Evolutionary conservation across 106 monocot species (phyloP), one percentile per base, ranked within the genome.

Genomic region (Alisma plantagoaquatica): DNA sequence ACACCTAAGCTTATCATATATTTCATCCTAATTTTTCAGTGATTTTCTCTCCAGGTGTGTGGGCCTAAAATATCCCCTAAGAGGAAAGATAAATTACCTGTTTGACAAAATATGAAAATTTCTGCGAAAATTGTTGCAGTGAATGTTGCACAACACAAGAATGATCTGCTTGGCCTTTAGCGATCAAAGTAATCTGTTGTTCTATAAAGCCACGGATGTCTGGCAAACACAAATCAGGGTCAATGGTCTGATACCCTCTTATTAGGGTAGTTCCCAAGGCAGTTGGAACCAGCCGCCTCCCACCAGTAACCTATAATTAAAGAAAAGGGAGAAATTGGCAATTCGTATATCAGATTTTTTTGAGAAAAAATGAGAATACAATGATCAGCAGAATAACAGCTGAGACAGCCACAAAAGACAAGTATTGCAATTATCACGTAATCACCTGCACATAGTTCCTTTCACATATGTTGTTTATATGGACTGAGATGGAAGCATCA

Each of bases 181-280:
- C 81, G 67, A 89, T 76, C 23, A 98, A 52, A 33, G 96, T 98
- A 23, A 98, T 98, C 68, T 98, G 96, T 29, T 98, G 89, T 55
- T 98, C 96, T 59, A 98, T 98, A 75, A 98, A 98, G 51, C 89
- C 72, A 23, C 96, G 72, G 27, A 98, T 98, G 46, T 90, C 96
- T 48, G 96, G 96, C 47, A 98, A 76, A 57, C 96, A 89, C 51
- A 98, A 78, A 49, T 98, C 96, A 30, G 84, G 71, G 70, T 98
- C 96, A 53, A 98, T 98, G 51, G 75, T 71, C 28, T 98, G 96
- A 54, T 98, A 98, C 32, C 96, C 96, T 75, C 88, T 84, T 56
- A 98, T 89, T 71, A 98, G 67, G 12, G 85, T 85, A 31, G 82
- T 89, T 49, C 96, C 89, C 29, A 90, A 56, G 46, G 75, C 61